Evolutionary conservation across 176 grass and related monocot genomes (phyloP).

Genomic region (Stipa capillata): DNA sequence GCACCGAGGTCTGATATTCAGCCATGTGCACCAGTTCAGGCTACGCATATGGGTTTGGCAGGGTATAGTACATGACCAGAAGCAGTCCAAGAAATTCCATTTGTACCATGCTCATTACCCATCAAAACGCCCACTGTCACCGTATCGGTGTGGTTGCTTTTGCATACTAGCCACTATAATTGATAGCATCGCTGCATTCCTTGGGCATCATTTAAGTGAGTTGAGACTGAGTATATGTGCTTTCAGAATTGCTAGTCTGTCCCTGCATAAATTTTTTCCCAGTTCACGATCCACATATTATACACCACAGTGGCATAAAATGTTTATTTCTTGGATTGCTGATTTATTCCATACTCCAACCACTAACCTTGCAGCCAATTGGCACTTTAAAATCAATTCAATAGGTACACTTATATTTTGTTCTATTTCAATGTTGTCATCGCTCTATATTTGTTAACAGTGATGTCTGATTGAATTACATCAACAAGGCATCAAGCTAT

Average conservation of each 20-base stretch:
- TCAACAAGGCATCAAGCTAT: not conserved
- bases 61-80: not conserved
- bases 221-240: not conserved
- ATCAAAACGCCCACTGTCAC: conserved; percentile 7
- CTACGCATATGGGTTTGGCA: conserved; percentile 3
- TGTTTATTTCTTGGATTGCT: conserved; percentile 1
- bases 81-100: not conserved
- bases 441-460: not conserved
- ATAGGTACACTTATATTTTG: not conserved
- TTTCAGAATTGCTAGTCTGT: not conserved
- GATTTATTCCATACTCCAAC: not conserved
- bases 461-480: not conserved
- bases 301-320: not conserved
- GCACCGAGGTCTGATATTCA: not conserved
- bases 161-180: not conserved
- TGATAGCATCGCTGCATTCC: not conserved
- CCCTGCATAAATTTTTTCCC: not conserved
- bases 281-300: not conserved
- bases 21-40: not conserved
- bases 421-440: not conserved
- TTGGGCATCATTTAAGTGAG: not conserved
- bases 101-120: conserved; percentile 7
- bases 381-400: not conserved
- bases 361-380: not conserved
- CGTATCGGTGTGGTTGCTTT: not conserved